Evolutionary conservation across 192 early-diverging fungal genomes (phyloP), one percentile per base, ranked within the genome.

Genomic region (Coemansia sp.): DNA sequence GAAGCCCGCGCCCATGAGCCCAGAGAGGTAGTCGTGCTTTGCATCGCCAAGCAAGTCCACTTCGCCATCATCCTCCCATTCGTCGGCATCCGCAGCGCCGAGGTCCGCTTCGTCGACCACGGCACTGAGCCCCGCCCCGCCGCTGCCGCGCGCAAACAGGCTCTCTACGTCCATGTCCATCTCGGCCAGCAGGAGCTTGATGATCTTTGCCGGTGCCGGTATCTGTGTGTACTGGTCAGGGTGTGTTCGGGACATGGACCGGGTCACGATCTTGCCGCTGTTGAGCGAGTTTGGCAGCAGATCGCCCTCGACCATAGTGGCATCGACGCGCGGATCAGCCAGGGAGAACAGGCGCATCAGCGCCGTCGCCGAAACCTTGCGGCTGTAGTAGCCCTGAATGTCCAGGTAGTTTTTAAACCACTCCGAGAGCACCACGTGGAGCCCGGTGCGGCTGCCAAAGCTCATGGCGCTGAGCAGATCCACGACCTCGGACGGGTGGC

Each of bases 321-420:
- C 49, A 11, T 60, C 47, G 16, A 97, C 43, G 26, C 86, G 59
- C 17, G 83, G 64, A 61, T 97, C 90, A 8, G 53, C 71, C 10
- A 78, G 60, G 19, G 67, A 46, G 48, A 86, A 85, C 13, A 96
- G 56, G 40, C 87, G 85, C 9, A 78, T 80, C 54, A 97, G 65
- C 1, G 90, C 88, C 18, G 84, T 78, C 12, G 86, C 81, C 43
- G 87, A 89, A 19, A 54, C 51, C 77, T 94, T 96, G 59, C 84
- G 78, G 40, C 65, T 80, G 47, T 89, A 92, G 40, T 84, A 85
- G 13, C 94, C 94, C 27, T 80, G 81, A 45, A 95, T 84, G 51
- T 85, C 83, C 21, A 78, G 66, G 48, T 87, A 88, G 60, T 88
- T 81, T n/a, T 85, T 88, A 56, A 82, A 82, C 94, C 94, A 97